Base-by-base conservation (phyloP, 1,284 basidiomycete genomes). In the Amylostereum areolatum region DNA sequence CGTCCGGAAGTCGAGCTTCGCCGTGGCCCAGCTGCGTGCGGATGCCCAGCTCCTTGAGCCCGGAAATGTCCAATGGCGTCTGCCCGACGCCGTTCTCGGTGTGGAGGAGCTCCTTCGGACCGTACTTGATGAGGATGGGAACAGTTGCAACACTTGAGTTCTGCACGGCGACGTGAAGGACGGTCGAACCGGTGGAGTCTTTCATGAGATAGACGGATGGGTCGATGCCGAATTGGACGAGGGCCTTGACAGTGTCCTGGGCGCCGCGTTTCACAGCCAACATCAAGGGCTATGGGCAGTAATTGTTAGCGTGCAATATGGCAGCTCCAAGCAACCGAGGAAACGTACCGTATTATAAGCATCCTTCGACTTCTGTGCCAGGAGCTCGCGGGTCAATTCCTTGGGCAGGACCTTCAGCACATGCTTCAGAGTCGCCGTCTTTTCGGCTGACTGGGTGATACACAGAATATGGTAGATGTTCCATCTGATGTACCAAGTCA, bases 1-100 rank as follows among this genome's bases (percentile, higher is more conserved):
- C n/a, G n/a, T n/a, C n/a, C n/a, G n/a, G n/a, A n/a, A n/a, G n/a
- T n/a, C n/a, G n/a, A n/a, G n/a, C n/a, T n/a, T 2, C 24, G 5
- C 47, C 9, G 27, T 37, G 32, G n/a, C 25, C 5, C 33, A 28
- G 7, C 29, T 27, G 36, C 35, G 36, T 6, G 11, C 34, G 36
- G 3, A 6, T 24, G 11, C 34, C 46, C 7, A 68, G 57, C 43
- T 52, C 55, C 11, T 57, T 42, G 25, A 55, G 59, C 8, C 48
- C 45, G 3, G 69, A 68, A 35, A 72, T 68, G 50, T 82, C 81
- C 4, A 75, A 54, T 0, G 76, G 68, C 0, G 76, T 78, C 48
- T 74, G 70, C 3, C 80, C 81, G 5, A 81, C 75, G 24, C 72
- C 72, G 54, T 81, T 74, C 58, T 82, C 79, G 35, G 68, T 61